These are phyloP conservation scores for Fistulinella cinereoalba DNA, from an alignment of 1,284 basidiomycete genomes.

Conservation along the genomic window DNA sequence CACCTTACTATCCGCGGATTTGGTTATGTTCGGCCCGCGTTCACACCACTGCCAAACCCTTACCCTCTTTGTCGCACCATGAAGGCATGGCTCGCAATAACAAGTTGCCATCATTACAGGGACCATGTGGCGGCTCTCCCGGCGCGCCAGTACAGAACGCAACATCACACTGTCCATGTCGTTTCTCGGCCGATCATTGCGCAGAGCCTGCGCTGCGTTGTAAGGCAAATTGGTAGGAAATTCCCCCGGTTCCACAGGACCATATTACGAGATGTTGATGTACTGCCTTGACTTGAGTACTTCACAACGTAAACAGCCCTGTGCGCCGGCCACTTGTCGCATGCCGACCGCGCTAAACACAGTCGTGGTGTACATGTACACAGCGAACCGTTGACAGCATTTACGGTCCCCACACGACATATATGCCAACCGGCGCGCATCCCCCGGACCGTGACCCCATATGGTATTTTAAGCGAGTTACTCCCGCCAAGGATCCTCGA, in stretches of 20 bases:
- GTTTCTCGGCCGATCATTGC: constrained; percentile 2
- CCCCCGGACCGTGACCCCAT: constrained; percentile 9
- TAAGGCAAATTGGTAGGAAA: constrained; percentile 3
- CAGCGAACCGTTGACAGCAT: constrained; percentile 10
- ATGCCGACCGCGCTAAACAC: constrained; percentile 7
- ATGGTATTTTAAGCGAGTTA: constrained; percentile 4
- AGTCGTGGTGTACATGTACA: background rate
- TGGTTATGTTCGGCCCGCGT: constrained; percentile 9
- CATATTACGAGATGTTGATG: background rate
- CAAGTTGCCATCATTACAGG: constrained; percentile 5
- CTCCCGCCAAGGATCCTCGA: background rate
- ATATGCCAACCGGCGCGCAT: background rate
- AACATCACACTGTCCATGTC: constrained; percentile 5
- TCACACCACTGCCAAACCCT: constrained; percentile 18
- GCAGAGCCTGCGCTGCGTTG: background rate
- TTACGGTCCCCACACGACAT: constrained; percentile 7
- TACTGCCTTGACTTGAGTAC: constrained; percentile 4
- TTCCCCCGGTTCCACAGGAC: constrained; percentile 2
- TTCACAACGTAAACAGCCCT: constrained; percentile 15
- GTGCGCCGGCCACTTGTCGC: constrained; percentile 1
- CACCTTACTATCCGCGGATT: constrained; percentile 19
- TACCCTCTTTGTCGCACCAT: constrained; percentile 6
- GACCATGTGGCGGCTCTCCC: background rate
- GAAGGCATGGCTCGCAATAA: constrained; percentile 2
- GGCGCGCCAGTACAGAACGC: background rate